A percentile compares a stretch with the other conserved stretches of the same genome.
phyloP scores from a whole-genome alignment of 2,329 filamentous ascomycete species.

The Exophiala viscosa region DNA sequence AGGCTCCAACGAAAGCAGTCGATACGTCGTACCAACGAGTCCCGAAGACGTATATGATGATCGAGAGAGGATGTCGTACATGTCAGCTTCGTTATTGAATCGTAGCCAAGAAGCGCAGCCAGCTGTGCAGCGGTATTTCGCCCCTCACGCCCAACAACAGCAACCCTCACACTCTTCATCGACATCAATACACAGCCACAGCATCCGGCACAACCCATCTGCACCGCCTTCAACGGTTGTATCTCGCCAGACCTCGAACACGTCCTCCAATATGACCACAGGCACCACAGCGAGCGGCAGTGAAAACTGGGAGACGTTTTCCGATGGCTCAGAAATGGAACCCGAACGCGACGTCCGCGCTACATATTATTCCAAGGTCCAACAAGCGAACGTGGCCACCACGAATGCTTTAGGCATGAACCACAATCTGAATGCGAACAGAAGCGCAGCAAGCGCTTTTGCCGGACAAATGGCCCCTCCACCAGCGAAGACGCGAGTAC shows the following conservation, averaged over 20 bases:
- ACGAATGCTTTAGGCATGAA: conserved; percentile 20
- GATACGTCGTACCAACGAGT: conserved; percentile 52
- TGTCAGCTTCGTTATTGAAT: conserved; percentile 42
- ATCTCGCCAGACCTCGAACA: conserved; percentile 66
- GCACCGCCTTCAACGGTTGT: conserved; percentile 33
- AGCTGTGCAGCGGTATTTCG: conserved; percentile 33
- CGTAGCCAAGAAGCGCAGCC: conserved; percentile 29
- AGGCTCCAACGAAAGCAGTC: conserved; percentile 37
- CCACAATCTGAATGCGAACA: conserved; percentile 21
- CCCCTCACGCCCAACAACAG: conserved; percentile 38
- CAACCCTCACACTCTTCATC: conserved; percentile 41
- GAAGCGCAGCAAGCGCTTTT: conserved; percentile 16
- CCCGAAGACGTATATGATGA: conserved; percentile 89
- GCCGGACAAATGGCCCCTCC: conserved; percentile 26
- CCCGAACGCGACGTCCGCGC: conserved; percentile 71
- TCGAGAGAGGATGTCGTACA: conserved; percentile 46
- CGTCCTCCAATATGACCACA: conserved; percentile 49
- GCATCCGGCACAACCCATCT: conserved; percentile 17
- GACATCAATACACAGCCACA: conserved; percentile 28
- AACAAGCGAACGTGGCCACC: conserved; percentile 7
- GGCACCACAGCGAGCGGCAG: conserved; percentile 70
- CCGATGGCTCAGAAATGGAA: conserved; percentile 74
- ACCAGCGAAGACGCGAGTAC: conserved; percentile 37
- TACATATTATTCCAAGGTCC: conserved; percentile 62
- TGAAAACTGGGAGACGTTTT: conserved; percentile 98